A percentile compares a stretch with the other conserved stretches of the same genome.
Conservation (phyloP, 2,329 filamentous ascomycete genomes). For the Amauroascus niger region DNA sequence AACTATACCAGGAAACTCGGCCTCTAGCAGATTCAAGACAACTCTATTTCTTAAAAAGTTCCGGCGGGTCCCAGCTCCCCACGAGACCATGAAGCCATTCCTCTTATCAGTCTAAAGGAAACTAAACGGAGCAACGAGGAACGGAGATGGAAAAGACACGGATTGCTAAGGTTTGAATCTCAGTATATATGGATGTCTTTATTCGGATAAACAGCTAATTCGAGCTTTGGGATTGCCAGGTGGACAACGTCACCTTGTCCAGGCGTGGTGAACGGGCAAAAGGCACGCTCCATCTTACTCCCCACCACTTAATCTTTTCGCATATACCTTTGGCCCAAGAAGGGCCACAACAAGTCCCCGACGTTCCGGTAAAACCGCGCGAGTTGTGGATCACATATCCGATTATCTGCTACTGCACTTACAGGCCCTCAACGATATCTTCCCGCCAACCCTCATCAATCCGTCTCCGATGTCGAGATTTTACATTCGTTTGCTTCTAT, state of each 20-base stretch:
- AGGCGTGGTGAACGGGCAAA: slow-evolving; percentile 47
- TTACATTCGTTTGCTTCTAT: slow-evolving; percentile 86
- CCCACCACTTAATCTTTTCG: slow-evolving; percentile 56
- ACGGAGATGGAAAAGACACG: slow-evolving; percentile 17
- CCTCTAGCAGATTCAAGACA: neutral
- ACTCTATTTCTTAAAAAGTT: neutral
- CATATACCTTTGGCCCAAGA: slow-evolving; percentile 41
- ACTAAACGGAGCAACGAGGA: neutral
- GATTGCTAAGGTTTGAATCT: slow-evolving; percentile 16
- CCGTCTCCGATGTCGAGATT: slow-evolving; percentile 81
- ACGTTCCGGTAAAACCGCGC: slow-evolving; percentile 42
- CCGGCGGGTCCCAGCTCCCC: neutral
- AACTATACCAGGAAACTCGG: neutral
- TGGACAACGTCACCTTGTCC: slow-evolving; percentile 50
- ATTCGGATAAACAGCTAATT: slow-evolving; percentile 4
- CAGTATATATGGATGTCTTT: neutral
- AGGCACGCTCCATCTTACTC: slow-evolving; percentile 53
- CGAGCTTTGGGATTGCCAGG: slow-evolving; percentile 24
- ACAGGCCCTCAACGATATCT: slow-evolving; percentile 60
- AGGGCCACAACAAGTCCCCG: slow-evolving; percentile 33
- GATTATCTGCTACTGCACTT: slow-evolving; percentile 71
- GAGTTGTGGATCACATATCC: slow-evolving; percentile 94
- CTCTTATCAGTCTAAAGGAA: neutral
- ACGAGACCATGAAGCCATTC: neutral
- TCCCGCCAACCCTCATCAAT: slow-evolving; percentile 70